Evolutionary conservation across 2,329 filamentous ascomycete species (phyloP), one percentile per base, ranked within the genome.

Genomic region (Graphilbum sp.): DNA sequence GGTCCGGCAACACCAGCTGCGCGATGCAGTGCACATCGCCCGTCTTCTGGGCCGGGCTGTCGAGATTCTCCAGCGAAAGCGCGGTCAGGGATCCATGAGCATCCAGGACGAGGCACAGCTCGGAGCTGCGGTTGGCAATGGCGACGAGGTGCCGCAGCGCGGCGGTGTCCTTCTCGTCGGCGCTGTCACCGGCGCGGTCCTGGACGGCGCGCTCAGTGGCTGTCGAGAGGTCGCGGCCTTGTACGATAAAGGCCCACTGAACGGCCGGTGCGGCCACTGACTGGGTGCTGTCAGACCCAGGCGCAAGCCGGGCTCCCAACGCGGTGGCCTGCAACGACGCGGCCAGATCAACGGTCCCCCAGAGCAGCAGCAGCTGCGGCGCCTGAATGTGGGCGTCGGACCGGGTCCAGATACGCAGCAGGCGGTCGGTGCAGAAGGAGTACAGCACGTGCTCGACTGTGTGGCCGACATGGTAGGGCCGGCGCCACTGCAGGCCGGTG

Each of bases 51-150:
- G 67, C 63, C 50, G 78, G 84, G 48, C 72, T 76, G 27, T 80
- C 79, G 17, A 93, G 71, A 50, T 88, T 87, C 54, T 96, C 87
- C 40, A 98, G 60, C 1, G 85, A 88, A 83, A 88, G 95, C 0
- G 84, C 85, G 31, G 83, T 86, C 79, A 96, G 84, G 46, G 78
- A 76, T 1, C 88, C 88, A 35, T 69, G 64, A n/a, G 78, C 76
- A 55, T 96, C 85, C 35, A 94, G 64, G 9, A 88, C 75, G 19
- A 96, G 67, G 47, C 86, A 90, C 3, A 98, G 73, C 53, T 98
- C 90, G 0, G 87, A 84, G 40, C 71, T 81, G 37, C 79, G 78
- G 44, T 88, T 90, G 10, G 85, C 84, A 47, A 95, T 70, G 47
- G 86, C 80, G 32, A 93, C 79, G 5, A 96, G 63, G 52, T 93